A percentile compares a stretch with the other conserved stretches of the same genome.
Evolutionary conservation across 768 basidiomycete genomes (phyloP).

Genomic region (Pleurotus salmoneostramineus): DNA sequence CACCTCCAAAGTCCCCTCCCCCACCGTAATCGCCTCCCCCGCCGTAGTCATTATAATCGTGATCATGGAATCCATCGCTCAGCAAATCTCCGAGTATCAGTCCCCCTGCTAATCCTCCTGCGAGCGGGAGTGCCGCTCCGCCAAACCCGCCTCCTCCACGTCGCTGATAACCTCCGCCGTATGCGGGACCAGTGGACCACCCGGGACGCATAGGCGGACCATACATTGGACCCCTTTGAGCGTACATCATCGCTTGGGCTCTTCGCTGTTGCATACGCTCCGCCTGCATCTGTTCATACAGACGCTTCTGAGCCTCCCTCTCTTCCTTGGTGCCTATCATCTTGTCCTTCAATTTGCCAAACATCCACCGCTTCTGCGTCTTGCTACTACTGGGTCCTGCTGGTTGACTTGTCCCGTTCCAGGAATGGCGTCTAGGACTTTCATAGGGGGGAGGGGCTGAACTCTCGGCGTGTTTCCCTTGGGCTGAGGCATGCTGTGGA

Average conservation of each 20-base stretch:
- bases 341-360: slow-evolving; percentile 62
- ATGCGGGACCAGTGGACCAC: slow-evolving; percentile 15
- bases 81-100: slow-evolving; percentile 43
- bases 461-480: background rate
- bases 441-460: slow-evolving; percentile 8
- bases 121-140: slow-evolving; percentile 34
- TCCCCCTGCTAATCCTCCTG: slow-evolving; percentile 47
- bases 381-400: slow-evolving; percentile 7
- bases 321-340: slow-evolving; percentile 63
- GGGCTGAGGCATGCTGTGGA: slow-evolving; percentile 31
- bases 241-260: slow-evolving; percentile 8
- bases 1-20: slow-evolving; percentile 15
- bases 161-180: slow-evolving; percentile 16
- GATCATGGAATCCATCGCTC: slow-evolving; percentile 30
- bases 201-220: slow-evolving; percentile 11
- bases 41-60: background rate
- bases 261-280: slow-evolving; percentile 24
- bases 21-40: slow-evolving; percentile 9
- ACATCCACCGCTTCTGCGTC: slow-evolving; percentile 42
- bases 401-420: slow-evolving; percentile 14
- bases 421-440: slow-evolving; percentile 23
- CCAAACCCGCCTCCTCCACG: slow-evolving; percentile 23
- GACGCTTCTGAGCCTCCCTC: slow-evolving; percentile 37
- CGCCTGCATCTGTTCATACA: slow-evolving; percentile 26
- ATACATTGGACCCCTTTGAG: too few relatives aligned